Base-by-base conservation (phyloP, 257 asterid genomes). In the Paraleonurus japonicus region DNA sequence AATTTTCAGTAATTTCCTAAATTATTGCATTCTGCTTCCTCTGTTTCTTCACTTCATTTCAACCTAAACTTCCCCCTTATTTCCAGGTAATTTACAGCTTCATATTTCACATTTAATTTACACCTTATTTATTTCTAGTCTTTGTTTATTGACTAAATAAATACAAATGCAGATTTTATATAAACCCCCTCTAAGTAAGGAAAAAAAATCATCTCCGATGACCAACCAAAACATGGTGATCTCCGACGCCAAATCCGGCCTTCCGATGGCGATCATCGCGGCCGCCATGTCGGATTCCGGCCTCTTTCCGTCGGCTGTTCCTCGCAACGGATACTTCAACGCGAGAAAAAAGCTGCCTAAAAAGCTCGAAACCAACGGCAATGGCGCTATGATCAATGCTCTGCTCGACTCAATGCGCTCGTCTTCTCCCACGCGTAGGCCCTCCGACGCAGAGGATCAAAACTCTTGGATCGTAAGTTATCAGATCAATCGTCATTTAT, bases 361-460 rank as follows among this genome's bases (percentile, higher is more conserved):
- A n/a, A 83, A 67, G 74, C 81, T 82, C 28, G 89, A 78, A 20
- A n/a, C 81, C 4, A 71, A 23, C 3, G 82, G 80, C 26, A 78
- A 72, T 7, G 85, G 76, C n/a, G 80, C 85, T 13, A 80, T 77
- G 61, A 79, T 85, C 65, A 84, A 71, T 80, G 88, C 84, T 35
- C 76, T 84, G 73, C 79, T 86, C 24, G 91, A 90, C 69, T 86
- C 93, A 11, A 90, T 88, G 95, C 81, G 93, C 60, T 88, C 90
- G 28, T 90, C 96, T 45, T 90, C 96, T 0, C 96, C 95, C 5
- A 67, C 90, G 0, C 78, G 90, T 10, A 73, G 82, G 63, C 81
- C 95, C 41, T 65, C 81, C 4, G 85, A 84, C 4, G 32, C 58
- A 12, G 87, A 90, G 4, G 88, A 88, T 28, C 81, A 63, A 23